phyloP scores from a whole-genome alignment of 78 protist genomes.

The Dictyostelium purpureum region DNA sequence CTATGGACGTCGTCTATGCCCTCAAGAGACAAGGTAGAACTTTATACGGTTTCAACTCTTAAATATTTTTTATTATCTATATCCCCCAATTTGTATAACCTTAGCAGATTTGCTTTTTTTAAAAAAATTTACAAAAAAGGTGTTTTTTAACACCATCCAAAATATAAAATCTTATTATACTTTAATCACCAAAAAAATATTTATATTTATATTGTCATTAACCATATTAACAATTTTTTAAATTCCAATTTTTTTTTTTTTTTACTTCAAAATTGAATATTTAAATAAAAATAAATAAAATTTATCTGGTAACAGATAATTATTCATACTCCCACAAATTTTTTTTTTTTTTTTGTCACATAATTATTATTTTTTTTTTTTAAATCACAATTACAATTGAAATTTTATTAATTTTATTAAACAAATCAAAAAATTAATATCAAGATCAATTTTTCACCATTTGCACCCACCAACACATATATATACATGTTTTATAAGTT shows the following conservation, averaged over 20 bases:
- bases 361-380: not conserved
- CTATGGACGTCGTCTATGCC: slow-evolving; percentile 97
- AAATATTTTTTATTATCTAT: slow-evolving; percentile 5
- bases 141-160: slow-evolving; percentile 31
- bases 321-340: too few relatives aligned
- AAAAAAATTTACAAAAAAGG: not conserved
- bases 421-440: too few relatives aligned
- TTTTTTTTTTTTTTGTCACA: not conserved
- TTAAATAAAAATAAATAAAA: not conserved
- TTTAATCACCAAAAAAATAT: not conserved
- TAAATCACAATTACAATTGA: not conserved
- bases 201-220: too few relatives aligned
- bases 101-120: not conserved
- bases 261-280: not conserved
- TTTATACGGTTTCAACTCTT: slow-evolving; percentile 96
- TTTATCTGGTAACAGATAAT: too few relatives aligned
- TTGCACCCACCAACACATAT: too few relatives aligned
- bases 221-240: not conserved
- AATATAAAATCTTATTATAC: not conserved
- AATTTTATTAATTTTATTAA: too few relatives aligned
- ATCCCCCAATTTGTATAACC: too few relatives aligned
- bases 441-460: too few relatives aligned
- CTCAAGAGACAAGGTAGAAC: slow-evolving; percentile 97
- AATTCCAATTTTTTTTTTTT: too few relatives aligned
- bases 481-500: too few relatives aligned